phyloP scores from a whole-genome alignment of 257 asterid genomes.

The Vinca minor region DNA sequence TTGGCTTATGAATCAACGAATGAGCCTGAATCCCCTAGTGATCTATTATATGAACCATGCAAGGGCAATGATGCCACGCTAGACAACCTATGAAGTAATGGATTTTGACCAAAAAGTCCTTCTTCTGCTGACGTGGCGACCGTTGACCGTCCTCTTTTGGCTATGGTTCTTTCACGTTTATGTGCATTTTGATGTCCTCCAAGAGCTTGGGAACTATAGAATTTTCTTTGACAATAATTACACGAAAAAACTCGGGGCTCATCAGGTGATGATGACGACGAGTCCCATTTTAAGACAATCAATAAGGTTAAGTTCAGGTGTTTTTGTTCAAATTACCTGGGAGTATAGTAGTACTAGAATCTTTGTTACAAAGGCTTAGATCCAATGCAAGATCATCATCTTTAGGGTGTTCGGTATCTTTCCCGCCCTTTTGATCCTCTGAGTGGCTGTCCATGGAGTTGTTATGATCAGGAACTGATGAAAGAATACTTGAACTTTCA shows the following conservation, averaged over 20 bases:
- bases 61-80: slow-evolving; percentile 62
- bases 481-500: slow-evolving; percentile 16
- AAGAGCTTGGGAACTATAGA: slow-evolving; percentile 86
- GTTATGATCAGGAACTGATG: slow-evolving; percentile 13
- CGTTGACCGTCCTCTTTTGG: slow-evolving; percentile 38
- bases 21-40: slow-evolving; percentile 57
- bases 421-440: slow-evolving; percentile 7
- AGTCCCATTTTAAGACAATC: slow-evolving; percentile 16
- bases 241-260: slow-evolving; percentile 60
- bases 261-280: not conserved
- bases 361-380: slow-evolving; percentile 41
- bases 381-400: slow-evolving; percentile 32
- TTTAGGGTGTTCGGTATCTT: slow-evolving; percentile 13
- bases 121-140: slow-evolving; percentile 13
- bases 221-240: slow-evolving; percentile 75
- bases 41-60: slow-evolving; percentile 50
- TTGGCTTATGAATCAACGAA: slow-evolving; percentile 64
- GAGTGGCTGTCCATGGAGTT: slow-evolving; percentile 10
- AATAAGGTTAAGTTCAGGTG: slow-evolving; percentile 32
- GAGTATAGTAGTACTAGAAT: not conserved
- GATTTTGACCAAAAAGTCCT: slow-evolving; percentile 4
- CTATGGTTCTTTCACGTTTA: slow-evolving; percentile 72
- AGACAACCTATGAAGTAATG: slow-evolving; percentile 18
- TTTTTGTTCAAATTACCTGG: slow-evolving; percentile 12
- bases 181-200: slow-evolving; percentile 99